Evolutionary conservation across 331 rosid genomes (phyloP).

Genomic region (Acacia pycnantha): DNA sequence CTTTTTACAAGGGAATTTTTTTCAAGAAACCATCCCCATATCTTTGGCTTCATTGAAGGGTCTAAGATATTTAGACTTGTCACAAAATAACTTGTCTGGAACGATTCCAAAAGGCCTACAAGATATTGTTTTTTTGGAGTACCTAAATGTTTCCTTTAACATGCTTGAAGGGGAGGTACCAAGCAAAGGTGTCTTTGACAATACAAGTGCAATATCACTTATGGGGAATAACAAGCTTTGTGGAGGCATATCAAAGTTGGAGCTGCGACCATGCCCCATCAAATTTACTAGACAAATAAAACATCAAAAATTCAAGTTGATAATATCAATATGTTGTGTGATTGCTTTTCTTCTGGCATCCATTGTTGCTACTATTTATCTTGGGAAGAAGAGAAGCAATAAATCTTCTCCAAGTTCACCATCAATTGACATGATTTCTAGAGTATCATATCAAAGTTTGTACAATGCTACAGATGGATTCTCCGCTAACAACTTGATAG

Average conservation of each 20-base stretch:
- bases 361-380: not conserved
- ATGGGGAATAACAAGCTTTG: not conserved
- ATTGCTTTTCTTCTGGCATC: not conserved
- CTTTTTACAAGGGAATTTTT: not conserved
- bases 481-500: not conserved
- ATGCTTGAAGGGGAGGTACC: not conserved
- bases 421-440: not conserved
- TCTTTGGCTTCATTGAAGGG: not conserved
- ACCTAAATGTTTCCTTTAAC: not conserved
- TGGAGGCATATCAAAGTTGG: not conserved
- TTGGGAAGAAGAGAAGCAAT: not conserved
- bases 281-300: accelerated
- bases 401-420: not conserved
- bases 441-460: not conserved
- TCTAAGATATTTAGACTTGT: not conserved
- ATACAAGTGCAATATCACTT: not conserved
- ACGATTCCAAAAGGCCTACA: not conserved
- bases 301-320: not conserved
- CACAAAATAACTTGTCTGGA: not conserved
- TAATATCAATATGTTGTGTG: not conserved
- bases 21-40: not conserved
- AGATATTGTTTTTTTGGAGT: not conserved
- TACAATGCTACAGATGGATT: not conserved
- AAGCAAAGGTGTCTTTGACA: not conserved
- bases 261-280: not conserved